A percentile compares a stretch with the other conserved stretches of the same genome.
phyloP scores from a whole-genome alignment of 495 filamentous ascomycete species.

The Jackrogersella minutella region DNA sequence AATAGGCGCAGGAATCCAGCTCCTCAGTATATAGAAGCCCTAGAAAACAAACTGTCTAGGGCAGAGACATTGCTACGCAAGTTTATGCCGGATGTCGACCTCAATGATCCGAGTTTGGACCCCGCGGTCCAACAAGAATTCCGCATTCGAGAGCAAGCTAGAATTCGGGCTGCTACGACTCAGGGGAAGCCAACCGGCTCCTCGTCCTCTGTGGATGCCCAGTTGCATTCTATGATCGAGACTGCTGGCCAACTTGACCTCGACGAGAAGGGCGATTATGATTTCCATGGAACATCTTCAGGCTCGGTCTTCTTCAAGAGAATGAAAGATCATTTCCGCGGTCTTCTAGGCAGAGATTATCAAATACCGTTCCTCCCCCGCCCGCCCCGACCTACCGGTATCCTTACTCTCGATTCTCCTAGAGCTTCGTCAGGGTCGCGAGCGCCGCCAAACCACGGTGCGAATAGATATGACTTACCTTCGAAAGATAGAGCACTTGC shows the following conservation, averaged over 20 bases:
- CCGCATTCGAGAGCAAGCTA: constrained; percentile 55
- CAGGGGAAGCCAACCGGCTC: constrained; percentile 52
- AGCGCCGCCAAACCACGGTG: constrained; percentile 66
- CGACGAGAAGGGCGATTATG: constrained; percentile 90
- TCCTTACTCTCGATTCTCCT: constrained; percentile 72
- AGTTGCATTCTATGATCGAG: constrained; percentile 94
- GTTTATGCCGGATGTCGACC: constrained; percentile 84
- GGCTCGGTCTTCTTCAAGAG: constrained; percentile 85
- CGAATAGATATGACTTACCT: constrained; percentile 74
- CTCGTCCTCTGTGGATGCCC: constrained; percentile 62
- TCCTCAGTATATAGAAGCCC: constrained; percentile 91
- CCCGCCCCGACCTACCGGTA: constrained; percentile 47
- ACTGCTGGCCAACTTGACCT: constrained; percentile 88
- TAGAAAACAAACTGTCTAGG: constrained; percentile 84
- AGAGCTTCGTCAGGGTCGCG: constrained; percentile 61
- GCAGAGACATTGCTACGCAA: constrained; percentile 81
- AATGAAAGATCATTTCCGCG: constrained; percentile 80
- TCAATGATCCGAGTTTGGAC: constrained; percentile 84
- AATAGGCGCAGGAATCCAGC: constrained; percentile 94
- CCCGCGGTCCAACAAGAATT: constrained; percentile 67
- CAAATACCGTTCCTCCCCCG: constrained; percentile 58
- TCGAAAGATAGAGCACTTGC: constrained; percentile 68
- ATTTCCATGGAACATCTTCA: constrained; percentile 94
- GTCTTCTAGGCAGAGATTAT: constrained; percentile 67
- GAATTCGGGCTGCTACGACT: constrained; percentile 45